Base-by-base conservation (phyloP, 257 asterid genomes). In the Petunia secreta region DNA sequence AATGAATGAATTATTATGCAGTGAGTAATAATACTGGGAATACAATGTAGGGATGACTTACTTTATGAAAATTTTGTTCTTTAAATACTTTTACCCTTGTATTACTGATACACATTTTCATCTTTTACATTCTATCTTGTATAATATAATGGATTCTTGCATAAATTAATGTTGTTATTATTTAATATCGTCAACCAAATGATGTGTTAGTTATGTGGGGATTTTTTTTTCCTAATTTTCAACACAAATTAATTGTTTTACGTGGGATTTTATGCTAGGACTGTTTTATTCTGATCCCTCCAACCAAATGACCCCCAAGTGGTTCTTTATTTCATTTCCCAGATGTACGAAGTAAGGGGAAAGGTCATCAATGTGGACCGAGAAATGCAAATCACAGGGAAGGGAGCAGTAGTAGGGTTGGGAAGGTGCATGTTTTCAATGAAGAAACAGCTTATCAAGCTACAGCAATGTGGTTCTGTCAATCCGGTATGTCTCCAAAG, bases 371-470 rank as follows among this genome's bases (percentile, higher is more conserved):
- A 37, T 66, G 38, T 66, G 53, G 50, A 40, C 75, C 53, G 41
- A 41, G 75, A 40, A 66, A 41, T 15, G 53, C 38, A 66, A 66
- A 40, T 41, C 75, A 16, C 53, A 41, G 75, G 75, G 46, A 41
- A 2, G 75, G 6, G 75, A 8, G 14, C 75, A 41, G 75, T 40
- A 41, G 53, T 66, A 66, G 41, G 8, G 2, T 66, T 40, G 38
- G 53, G 53, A 15, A 15, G 52, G 75, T 40, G 38, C 75, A 66
- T 66, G 53, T 40, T 66, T 8, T 41, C 53, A 66, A 14, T n/a
- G 75, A 66, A 66, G 75, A 66, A 66, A 41, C 75, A 66, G 54
- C 75, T 66, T 66, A 66, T 66, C 75, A 14, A 39, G 48, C 75
- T 7, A 14, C 15, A 53, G 75, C 75, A 66, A 15, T 0, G 53